Conservation (phyloP, 768 basidiomycete species). For the Pisolithus microcarpus region DNA sequence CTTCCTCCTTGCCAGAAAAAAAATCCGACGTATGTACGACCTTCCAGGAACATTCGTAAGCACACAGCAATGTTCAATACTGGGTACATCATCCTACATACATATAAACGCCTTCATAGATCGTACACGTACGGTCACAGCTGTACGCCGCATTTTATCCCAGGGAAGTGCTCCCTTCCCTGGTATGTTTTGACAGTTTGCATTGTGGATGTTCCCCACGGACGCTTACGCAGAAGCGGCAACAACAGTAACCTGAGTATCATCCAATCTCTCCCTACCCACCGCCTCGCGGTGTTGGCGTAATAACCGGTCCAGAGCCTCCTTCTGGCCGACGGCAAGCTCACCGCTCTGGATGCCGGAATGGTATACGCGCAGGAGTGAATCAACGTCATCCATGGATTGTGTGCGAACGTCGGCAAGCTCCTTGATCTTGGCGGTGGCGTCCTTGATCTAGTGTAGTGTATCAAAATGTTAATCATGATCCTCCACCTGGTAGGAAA, state of each 20-base stretch:
- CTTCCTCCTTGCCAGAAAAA: no score
- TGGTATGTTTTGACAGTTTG: background rate
- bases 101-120: background rate
- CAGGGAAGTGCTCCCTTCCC: background rate
- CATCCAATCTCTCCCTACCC: background rate
- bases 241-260: slow-evolving; percentile 5
- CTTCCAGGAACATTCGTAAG: no score
- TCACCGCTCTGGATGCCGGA: slow-evolving; percentile 88
- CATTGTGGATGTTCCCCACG: background rate
- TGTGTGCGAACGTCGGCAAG: slow-evolving; percentile 97
- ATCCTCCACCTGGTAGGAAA: background rate
- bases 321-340: slow-evolving; percentile 90
- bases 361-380: slow-evolving; percentile 92
- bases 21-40: no score
- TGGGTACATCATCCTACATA: background rate
- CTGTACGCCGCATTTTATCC: background rate
- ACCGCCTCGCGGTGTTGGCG: slow-evolving; percentile 56
- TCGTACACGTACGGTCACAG: background rate
- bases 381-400: slow-evolving; percentile 99
- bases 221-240: background rate
- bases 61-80: no score
- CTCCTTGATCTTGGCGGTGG: slow-evolving; percentile 98
- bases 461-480: slow-evolving; percentile 1
- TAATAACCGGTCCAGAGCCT: slow-evolving; percentile 81
- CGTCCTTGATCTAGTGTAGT: slow-evolving; percentile 78